phyloP scores from a whole-genome alignment of 1,139 yeast genomes.

The Saccharomyces hybrid region DNA sequence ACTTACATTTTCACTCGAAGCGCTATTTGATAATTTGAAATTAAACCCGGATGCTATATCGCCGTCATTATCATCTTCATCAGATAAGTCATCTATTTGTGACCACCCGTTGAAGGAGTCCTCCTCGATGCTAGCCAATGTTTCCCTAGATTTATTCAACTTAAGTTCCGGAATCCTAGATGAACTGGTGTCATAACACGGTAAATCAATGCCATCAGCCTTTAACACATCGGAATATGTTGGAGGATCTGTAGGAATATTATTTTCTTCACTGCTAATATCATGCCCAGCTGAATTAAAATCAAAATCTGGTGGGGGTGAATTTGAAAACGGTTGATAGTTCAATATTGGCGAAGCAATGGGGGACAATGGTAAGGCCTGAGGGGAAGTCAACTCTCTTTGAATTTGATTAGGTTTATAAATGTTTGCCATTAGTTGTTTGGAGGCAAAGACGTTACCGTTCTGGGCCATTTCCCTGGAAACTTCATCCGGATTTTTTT shows the following conservation, averaged over 20 bases:
- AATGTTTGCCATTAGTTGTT: conserved; percentile 39
- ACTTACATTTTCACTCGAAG: conserved; percentile 12
- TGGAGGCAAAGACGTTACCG: conserved; percentile 15
- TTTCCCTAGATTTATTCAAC: conserved; percentile 15
- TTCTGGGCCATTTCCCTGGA: conserved; percentile 7
- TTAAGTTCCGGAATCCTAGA: conserved; percentile 14
- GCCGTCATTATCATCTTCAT: conserved; percentile 18
- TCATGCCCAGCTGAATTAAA: conserved; percentile 9
- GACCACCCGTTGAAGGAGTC: conserved; percentile 3
- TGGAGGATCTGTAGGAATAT: conserved; percentile 34
- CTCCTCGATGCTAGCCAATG: conserved; percentile 9
- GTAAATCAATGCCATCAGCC: conserved; percentile 13
- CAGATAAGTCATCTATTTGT: conserved; percentile 3
- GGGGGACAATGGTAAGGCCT: conserved; percentile 48
- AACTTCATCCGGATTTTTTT: conserved; percentile 10
- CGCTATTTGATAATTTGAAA: conserved; percentile 12
- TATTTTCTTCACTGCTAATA: background rate
- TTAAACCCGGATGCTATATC: conserved; percentile 30
- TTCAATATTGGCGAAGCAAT: conserved; percentile 22
- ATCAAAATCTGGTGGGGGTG: conserved; percentile 26
- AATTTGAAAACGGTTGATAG: conserved; percentile 7
- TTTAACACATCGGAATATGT: conserved; percentile 28
- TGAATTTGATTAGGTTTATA: conserved; percentile 46
- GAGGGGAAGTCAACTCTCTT: conserved; percentile 46
- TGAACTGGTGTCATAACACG: background rate